Conservation (phyloP, 345 rosid species). For the Mangifera indica region DNA sequence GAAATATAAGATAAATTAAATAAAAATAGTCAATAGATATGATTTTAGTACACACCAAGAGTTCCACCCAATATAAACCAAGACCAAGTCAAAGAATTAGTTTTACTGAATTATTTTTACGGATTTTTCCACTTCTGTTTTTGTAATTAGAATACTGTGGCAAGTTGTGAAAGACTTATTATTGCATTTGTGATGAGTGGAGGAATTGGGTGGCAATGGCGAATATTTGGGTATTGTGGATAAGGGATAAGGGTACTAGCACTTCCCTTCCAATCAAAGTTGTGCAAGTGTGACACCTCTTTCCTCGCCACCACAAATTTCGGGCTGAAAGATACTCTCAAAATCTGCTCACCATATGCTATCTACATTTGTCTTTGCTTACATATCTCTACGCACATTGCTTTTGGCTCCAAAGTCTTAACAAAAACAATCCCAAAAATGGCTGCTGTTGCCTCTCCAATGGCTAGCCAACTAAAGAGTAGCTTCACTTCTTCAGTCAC, state of each 20-base stretch:
- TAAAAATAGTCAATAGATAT: too few species aligned
- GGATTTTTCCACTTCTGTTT: too few species aligned
- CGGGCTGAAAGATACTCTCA: conserved; percentile 19
- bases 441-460: conserved; percentile 74
- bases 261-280: conserved; percentile 34
- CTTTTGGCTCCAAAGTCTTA: not conserved
- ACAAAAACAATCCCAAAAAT: conserved; percentile 22
- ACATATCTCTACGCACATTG: not conserved
- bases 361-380: not conserved
- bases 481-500: conserved; percentile 57
- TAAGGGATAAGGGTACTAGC: conserved; percentile 38
- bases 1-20: too few species aligned
- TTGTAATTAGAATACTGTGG: too few species aligned
- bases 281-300: conserved; percentile 29
- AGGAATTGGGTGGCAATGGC: too few species aligned
- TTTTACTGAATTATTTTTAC: too few species aligned
- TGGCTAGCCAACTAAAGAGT: conserved; percentile 84
- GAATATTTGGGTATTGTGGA: conserved; percentile 20
- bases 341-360: not conserved
- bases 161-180: too few species aligned
- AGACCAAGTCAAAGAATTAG: too few species aligned
- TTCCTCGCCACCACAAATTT: conserved; percentile 31
- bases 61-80: too few species aligned
- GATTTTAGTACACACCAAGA: too few species aligned
- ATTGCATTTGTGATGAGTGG: too few species aligned